Conservation (phyloP, 371 early-diverging fungal species). For the Mucor lusitanicus region DNA sequence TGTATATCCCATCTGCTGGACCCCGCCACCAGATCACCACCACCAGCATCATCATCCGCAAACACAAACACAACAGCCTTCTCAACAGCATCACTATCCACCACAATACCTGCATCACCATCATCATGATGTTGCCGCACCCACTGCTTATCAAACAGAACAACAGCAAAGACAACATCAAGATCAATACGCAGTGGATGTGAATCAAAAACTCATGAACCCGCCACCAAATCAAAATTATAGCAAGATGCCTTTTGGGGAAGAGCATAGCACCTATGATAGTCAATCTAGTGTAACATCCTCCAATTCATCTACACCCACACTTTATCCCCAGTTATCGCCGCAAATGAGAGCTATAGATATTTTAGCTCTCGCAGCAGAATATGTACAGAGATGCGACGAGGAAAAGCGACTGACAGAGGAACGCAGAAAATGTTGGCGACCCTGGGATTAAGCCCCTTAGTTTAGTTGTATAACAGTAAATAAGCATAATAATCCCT, state of each 20-base stretch:
- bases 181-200: neutral
- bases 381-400: slow-evolving; percentile 51
- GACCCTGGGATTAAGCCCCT: slow-evolving; percentile 22
- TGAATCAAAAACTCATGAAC: neutral
- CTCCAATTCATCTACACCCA: slow-evolving; percentile 35
- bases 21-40: slow-evolving; percentile 6
- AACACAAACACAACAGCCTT: neutral
- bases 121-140: neutral
- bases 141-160: neutral
- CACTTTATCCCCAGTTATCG: slow-evolving; percentile 23
- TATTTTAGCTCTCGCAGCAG: slow-evolving; percentile 50
- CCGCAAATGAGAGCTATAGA: slow-evolving; percentile 46
- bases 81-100: neutral
- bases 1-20: slow-evolving; percentile 18
- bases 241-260: neutral
- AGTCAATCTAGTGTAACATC: slow-evolving; percentile 35
- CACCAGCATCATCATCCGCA: neutral
- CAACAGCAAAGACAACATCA: neutral
- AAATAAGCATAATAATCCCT: neutral
- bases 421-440: slow-evolving; percentile 23
- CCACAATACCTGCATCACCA: neutral
- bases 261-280: slow-evolving; percentile 8
- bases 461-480: neutral
- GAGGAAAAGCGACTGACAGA: slow-evolving; percentile 34
- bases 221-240: neutral